phyloP scores from a whole-genome alignment of 2,329 filamentous ascomycete species.

The Xylaria multiplex region DNA sequence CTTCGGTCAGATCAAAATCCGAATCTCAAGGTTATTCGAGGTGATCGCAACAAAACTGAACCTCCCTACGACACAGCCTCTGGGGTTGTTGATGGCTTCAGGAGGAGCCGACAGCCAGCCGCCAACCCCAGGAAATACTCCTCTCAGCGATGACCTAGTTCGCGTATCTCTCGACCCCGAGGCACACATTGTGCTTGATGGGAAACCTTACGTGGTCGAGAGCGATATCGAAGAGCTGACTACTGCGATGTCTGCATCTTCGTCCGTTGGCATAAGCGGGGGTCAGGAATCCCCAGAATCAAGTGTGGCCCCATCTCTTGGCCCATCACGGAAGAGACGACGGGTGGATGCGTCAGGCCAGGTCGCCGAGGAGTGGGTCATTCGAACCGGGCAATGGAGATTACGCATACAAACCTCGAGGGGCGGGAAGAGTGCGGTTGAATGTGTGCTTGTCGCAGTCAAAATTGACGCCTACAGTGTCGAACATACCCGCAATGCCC shows the following conservation, averaged over 20 bases:
- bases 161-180: conserved; percentile 70
- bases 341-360: conserved; percentile 52
- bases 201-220: conserved; percentile 56
- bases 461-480: conserved; percentile 77
- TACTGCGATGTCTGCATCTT: conserved; percentile 48
- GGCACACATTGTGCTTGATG: conserved; percentile 68
- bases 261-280: conserved; percentile 48
- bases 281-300: conserved; percentile 50
- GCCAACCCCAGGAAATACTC: conserved; percentile 73
- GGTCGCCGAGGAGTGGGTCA: conserved; percentile 65
- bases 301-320: conserved; percentile 44
- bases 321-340: conserved; percentile 58
- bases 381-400: conserved; percentile 77
- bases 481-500: conserved; percentile 72
- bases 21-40: conserved; percentile 78
- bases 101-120: conserved; percentile 71
- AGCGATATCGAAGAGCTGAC: conserved; percentile 44
- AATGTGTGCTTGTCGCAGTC: conserved; percentile 79
- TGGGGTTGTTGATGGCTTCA: conserved; percentile 73
- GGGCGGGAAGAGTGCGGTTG: conserved; percentile 64
- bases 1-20: conserved; percentile 73
- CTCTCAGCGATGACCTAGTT: conserved; percentile 75
- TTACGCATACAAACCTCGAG: conserved; percentile 68
- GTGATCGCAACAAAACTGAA: conserved; percentile 85
- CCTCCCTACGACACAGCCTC: conserved; percentile 68